These are phyloP conservation scores for Orbilia blumenaviensis DNA, from an alignment of 2,329 filamentous ascomycete species.

Conservation along the genomic window DNA sequence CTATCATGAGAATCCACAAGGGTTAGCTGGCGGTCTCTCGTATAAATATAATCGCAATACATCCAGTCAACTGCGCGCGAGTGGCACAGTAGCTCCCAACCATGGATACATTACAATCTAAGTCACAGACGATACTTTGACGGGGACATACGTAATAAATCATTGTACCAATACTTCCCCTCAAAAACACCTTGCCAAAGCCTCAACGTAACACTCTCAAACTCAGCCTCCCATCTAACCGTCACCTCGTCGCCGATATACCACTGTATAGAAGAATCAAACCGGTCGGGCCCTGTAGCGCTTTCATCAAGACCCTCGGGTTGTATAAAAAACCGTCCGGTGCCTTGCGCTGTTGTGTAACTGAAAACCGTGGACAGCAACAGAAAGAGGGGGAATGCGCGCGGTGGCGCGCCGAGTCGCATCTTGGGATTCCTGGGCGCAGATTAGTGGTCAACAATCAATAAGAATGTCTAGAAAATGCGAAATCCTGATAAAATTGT, in stretches of 20 bases:
- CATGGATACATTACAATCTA: not conserved
- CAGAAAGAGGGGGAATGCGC: not conserved
- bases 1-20: not conserved
- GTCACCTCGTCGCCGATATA: conserved; percentile 14
- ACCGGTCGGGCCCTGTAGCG: not conserved
- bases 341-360: not conserved
- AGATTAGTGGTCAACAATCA: too few relatives aligned
- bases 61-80: too few relatives aligned
- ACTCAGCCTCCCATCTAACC: conserved; percentile 18
- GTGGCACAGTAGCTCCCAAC: too few relatives aligned
- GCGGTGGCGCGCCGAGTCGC: not conserved
- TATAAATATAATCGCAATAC: too few relatives aligned
- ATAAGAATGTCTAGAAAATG: not conserved
- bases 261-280: conserved; percentile 33
- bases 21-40: too few relatives aligned
- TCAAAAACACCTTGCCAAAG: conserved; percentile 27
- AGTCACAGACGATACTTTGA: not conserved
- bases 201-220: conserved; percentile 18
- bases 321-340: not conserved
- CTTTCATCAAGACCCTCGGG: conserved; percentile 4
- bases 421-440: not conserved
- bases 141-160: conserved; percentile 28
- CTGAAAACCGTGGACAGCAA: not conserved
- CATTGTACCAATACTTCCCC: conserved; percentile 5
- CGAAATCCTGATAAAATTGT: too few relatives aligned